phyloP scores from a whole-genome alignment of 139 green algal species.

The Chlorella sp. region DNA sequence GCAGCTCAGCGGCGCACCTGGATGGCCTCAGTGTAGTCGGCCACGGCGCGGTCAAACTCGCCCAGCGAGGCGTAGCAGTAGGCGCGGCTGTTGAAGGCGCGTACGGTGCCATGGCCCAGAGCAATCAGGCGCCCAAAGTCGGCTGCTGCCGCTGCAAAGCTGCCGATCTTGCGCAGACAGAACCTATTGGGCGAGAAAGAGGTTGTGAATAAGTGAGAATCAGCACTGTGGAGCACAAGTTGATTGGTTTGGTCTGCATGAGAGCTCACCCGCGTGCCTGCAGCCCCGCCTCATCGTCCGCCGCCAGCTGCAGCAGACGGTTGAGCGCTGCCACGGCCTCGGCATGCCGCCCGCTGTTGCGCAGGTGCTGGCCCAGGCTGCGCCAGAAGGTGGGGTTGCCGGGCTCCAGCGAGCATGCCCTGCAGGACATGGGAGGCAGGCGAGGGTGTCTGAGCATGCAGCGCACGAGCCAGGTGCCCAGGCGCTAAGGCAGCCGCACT shows the following conservation, averaged over 20 bases:
- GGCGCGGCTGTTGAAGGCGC: slow-evolving; percentile 62
- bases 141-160: slow-evolving; percentile 65
- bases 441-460: no score
- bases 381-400: slow-evolving; percentile 48
- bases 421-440: not conserved
- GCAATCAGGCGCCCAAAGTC: slow-evolving; percentile 74
- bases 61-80: slow-evolving; percentile 87
- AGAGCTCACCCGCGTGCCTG: slow-evolving; percentile 68
- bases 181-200: not conserved
- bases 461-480: no score
- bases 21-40: slow-evolving; percentile 20
- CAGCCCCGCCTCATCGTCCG: slow-evolving; percentile 59
- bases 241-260: no score
- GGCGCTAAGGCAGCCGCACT: no score
- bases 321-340: slow-evolving; percentile 57
- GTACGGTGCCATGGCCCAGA: slow-evolving; percentile 40
- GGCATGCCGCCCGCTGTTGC: slow-evolving; percentile 48
- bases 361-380: slow-evolving; percentile 60
- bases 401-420: slow-evolving; percentile 53
- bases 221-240: no score
- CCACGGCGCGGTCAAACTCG: slow-evolving; percentile 69
- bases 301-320: slow-evolving; percentile 41
- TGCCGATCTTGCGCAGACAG: slow-evolving; percentile 68
- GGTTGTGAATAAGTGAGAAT: not conserved
- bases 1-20: not conserved